Base-by-base conservation (phyloP, 306 rosid species). In the Malus orientalis region DNA sequence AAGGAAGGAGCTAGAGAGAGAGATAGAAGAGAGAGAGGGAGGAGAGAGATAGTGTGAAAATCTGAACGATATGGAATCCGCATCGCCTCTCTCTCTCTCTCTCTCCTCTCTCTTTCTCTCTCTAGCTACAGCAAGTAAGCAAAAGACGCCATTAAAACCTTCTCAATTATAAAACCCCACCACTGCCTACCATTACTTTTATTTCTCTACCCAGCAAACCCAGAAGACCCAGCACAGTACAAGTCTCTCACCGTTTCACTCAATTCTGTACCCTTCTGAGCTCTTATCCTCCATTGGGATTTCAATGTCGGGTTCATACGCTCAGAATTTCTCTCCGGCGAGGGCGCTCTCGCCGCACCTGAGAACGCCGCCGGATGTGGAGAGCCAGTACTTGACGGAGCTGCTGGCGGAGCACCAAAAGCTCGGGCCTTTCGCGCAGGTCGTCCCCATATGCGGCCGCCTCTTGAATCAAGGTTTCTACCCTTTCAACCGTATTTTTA, bases 261-360 rank as follows among this genome's bases (percentile, higher is more conserved):
- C 62, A 45, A 13, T 45, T 67, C 61, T 20, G 9, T 4, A 51
- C 75, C 74, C 62, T 67, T 80, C 51, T 12, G 49, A 58, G 78
- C 57, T 67, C 53, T 74, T 44, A 22, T 20, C 54, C 44, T 73
- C 33, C 6, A 40, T 53, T 71, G 58, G 66, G 58, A 36, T 14
- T 74, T 63, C 38, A 76, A 93, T 93, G 98, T 89, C 97, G 32
- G 98, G 98, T 62, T 82, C 92, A 81, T 93, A 93, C 57, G 87
- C 87, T 76, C 85, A 89, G 76, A 93, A 93, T 80, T 93, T 89
- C 88, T 93, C 97, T 19, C 94, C 93, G 32, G 97, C 92, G 23
- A 87, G 98, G 82, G 95, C 98, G 32, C 92, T 84, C 76, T 93
- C 98, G 53, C 97, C 98, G 29, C 98, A 91, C 85, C 89, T 93